Evolutionary conservation across 1,284 basidiomycete genomes (phyloP), one percentile per base, ranked within the genome.

Genomic region (Pascua sp.): DNA sequence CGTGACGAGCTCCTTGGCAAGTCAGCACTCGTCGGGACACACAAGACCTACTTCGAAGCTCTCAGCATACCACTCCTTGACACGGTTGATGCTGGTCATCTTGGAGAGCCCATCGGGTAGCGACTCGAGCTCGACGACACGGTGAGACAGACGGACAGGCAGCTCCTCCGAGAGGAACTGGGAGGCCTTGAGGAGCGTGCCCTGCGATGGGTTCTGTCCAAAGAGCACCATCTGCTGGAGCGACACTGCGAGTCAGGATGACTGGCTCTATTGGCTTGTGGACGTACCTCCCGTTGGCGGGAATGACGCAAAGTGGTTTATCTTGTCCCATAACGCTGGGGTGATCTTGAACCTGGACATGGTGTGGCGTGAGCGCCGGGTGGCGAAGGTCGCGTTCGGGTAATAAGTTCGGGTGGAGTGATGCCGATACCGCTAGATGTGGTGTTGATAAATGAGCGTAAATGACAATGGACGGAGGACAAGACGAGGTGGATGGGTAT

Each of bases 61-160:
- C 80, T 98, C 91, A 0, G 94, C 95, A 73, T 98, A 98, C 95
- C 95, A 98, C 71, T 96, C 88, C 80, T 95, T 95, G 64, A 98
- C 95, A 71, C 90, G 92, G 64, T 88, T 85, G 65, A 98, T 98
- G 48, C 89, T 91, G 0, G 89, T 86, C 94, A 96, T 97, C 57
- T 86, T 85, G 68, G 87, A 88, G 59, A 98, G 82, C 52, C 91
- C 88, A 76, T 97, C 90, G 0, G 96, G 95, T 5, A 99, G 83
- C 66, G 92, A 87, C 69, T 98, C 92, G 42, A 99, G 85, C 79
- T 99, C 95, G 73, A 95, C 94, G 43, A 96, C 93, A 40, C 96
- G 85, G 74, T 99, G 95, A 0, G 94, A 93, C 15, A 99, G 84
- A 38, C 95, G 86, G 11, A 99, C 90, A 0, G 95, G 95, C 0